Evolutionary conservation across 1,139 yeast genomes (phyloP).

Genomic region (Kodamaea ohmeri): DNA sequence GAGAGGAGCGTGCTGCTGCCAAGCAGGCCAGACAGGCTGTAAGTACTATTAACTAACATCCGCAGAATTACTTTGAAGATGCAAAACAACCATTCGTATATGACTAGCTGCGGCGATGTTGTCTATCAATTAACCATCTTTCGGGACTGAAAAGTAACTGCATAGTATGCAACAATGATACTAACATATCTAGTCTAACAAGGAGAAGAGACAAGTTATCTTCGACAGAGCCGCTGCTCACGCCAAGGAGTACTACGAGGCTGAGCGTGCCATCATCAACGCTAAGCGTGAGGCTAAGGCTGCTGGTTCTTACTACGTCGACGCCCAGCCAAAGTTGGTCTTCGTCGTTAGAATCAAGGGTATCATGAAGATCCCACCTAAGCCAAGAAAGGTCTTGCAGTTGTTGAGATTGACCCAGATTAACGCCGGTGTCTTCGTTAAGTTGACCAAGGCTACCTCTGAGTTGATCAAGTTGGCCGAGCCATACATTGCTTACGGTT

Average conservation of each 20-base stretch:
- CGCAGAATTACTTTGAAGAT: slow-evolving; percentile 46
- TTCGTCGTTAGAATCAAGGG: slow-evolving; percentile 99
- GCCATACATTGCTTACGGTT: slow-evolving; percentile 99
- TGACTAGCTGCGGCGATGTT: slow-evolving; percentile 88
- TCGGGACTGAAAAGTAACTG: slow-evolving; percentile 81
- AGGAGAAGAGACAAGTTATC: slow-evolving; percentile 93
- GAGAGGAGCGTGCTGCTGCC: slow-evolving; percentile 85
- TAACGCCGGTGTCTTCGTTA: slow-evolving; percentile 97
- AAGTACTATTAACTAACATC: slow-evolving; percentile 38
- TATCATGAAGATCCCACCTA: slow-evolving; percentile 99
- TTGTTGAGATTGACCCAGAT: slow-evolving; percentile 96
- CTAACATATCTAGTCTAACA: slow-evolving; percentile 63
- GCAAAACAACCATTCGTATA: slow-evolving; percentile 57
- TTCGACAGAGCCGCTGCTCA: slow-evolving; percentile 98
- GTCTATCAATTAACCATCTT: slow-evolving; percentile 98
- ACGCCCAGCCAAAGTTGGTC: slow-evolving; percentile 94
- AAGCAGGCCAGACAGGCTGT: slow-evolving; percentile 85
- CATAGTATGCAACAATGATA: slow-evolving; percentile 14
- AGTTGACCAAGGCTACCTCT: slow-evolving; percentile 96
- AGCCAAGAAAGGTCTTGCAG: slow-evolving; percentile 99
- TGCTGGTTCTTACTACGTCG: slow-evolving; percentile 93
- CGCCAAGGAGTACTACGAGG: slow-evolving; percentile 93
- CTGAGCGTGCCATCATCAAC: slow-evolving; percentile 87
- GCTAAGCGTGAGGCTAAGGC: slow-evolving; percentile 98
- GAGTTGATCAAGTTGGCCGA: slow-evolving; percentile 97